A percentile compares a stretch with the other conserved stretches of the same genome.
These are phyloP conservation scores for Prunus mongolica DNA, from an alignment of 306 rosid species.

Conservation along the genomic window DNA sequence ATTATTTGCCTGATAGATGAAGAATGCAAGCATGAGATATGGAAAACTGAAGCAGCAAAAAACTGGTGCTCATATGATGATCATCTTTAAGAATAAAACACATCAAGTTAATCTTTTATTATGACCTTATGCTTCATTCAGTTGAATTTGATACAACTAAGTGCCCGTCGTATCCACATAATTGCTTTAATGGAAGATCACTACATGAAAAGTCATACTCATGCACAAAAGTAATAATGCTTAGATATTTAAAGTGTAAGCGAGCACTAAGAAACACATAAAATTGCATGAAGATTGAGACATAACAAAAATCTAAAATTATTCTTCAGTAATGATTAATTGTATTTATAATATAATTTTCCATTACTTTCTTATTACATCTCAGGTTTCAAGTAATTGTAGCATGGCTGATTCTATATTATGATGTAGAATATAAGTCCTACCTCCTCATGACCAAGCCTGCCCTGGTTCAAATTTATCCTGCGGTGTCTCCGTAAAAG, in stretches of 20 bases:
- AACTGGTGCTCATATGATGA: conserved; percentile 3
- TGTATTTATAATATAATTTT: not conserved
- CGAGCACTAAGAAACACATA: not conserved
- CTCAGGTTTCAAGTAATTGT: not conserved
- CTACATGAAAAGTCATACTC: not conserved
- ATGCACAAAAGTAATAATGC: not conserved
- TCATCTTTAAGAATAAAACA: not conserved
- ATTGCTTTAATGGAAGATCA: conserved; percentile 12
- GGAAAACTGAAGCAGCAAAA: conserved; percentile 26
- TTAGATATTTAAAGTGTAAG: not conserved
- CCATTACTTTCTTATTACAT: not conserved
- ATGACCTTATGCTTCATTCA: conserved; percentile 3
- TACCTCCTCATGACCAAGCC: conserved; percentile 93
- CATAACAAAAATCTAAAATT: not conserved
- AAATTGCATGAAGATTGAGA: not conserved
- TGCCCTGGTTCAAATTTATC: conserved; percentile 55
- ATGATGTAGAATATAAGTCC: conserved; percentile 9
- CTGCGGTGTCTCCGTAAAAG: conserved; percentile 82
- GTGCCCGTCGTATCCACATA: not conserved
- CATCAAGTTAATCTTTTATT: not conserved
- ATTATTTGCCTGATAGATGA: conserved; percentile 72
- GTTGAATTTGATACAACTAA: conserved; percentile 10
- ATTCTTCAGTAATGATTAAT: not conserved
- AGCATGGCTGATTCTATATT: not conserved
- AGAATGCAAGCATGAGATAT: conserved; percentile 35